Base-by-base conservation (phyloP, 2,329 filamentous ascomycete genomes). In the Chrysoporthe deuterocubensis region DNA sequence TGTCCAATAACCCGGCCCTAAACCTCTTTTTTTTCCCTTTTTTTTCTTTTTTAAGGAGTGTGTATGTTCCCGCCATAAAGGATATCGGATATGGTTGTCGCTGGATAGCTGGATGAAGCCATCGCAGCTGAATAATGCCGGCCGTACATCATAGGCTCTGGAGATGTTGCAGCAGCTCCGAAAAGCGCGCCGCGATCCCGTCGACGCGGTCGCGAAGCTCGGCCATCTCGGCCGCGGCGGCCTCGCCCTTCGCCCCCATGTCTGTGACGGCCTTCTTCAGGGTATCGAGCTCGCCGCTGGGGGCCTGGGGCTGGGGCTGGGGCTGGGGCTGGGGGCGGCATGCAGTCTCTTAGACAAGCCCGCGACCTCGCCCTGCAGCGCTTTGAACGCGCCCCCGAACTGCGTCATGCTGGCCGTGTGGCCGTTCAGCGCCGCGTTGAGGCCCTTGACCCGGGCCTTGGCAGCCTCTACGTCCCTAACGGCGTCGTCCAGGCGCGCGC, bases 391-490 rank as follows among this genome's bases (percentile, higher is more conserved):
- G 5, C 11, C 26, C 2, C 9, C 11, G 9, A 50, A 6, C 4
- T 50, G 48, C 13, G 21, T 18, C 4, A 65, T 16, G 18, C 34
- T 48, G n/a, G 26, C 16, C n/a, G 42, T 60, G 4, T 43, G 21
- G 34, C 42, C 9, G 18, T 64, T 64, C 50, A 58, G 40, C 2
- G 48, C 42, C 26, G 18, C 59, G 52, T 54, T 66, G 13, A 65
- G 8, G 14, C 42, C 34, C 21, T 59, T 59, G 21, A 32, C 14
- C n/a, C 62, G 67, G 9, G 18, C 40, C 4, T 64, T n/a, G 11
- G 16, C 9, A 0, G 32, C 46, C 13, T 43, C 26, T 2, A 59
- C 14, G 8, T 42, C 56, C 43, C 32, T 42, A 4, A 8, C 13
- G 34, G 42, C n/a, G 32, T 16, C 21, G n/a, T 63, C 52, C 11